Percentiles rank a stretch among this genome's conserved stretches.
Evolutionary conservation across 352 stramenopile genomes (phyloP).

Genomic region (Globisporangium sylvaticum): DNA sequence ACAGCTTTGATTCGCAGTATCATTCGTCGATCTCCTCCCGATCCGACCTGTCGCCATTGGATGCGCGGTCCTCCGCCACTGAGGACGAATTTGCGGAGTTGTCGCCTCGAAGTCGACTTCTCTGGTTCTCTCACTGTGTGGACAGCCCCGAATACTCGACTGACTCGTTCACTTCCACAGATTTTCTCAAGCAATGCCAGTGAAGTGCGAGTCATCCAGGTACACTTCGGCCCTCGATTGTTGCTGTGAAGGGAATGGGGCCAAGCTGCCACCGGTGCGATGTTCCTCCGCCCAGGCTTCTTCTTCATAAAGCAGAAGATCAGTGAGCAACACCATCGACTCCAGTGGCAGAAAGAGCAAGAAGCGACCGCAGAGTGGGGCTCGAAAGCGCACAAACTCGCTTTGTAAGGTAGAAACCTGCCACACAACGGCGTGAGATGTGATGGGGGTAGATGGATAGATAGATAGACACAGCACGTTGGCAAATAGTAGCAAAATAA

Average conservation of each 20-base stretch:
- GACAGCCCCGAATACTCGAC: slow-evolving; percentile 16
- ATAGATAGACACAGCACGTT: background rate
- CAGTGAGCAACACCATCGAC: background rate
- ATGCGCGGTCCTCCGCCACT: background rate
- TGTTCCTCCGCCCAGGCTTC: slow-evolving; percentile 25
- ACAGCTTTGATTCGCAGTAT: slow-evolving; percentile 4
- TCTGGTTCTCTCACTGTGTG: slow-evolving; percentile 54
- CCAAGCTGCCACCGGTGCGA: slow-evolving; percentile 10
- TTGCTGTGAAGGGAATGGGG: background rate
- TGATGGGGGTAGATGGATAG: background rate
- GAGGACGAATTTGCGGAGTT: slow-evolving; percentile 26
- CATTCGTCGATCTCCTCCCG: background rate
- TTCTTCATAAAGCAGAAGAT: slow-evolving; percentile 1
- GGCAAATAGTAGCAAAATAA: background rate
- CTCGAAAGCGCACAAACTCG: background rate
- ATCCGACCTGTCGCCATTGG: background rate
- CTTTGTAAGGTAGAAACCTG: background rate
- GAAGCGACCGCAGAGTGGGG: slow-evolving; percentile 7
- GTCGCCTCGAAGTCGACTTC: slow-evolving; percentile 54
- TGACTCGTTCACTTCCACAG: background rate
- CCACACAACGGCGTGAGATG: background rate
- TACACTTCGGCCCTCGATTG: slow-evolving; percentile 6
- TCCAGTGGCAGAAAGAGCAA: background rate
- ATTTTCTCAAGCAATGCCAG: background rate
- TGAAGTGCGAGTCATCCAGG: slow-evolving; percentile 11